phyloP scores from a whole-genome alignment of 192 early-diverging fungal species.

The Entophlyctis helioformis region DNA sequence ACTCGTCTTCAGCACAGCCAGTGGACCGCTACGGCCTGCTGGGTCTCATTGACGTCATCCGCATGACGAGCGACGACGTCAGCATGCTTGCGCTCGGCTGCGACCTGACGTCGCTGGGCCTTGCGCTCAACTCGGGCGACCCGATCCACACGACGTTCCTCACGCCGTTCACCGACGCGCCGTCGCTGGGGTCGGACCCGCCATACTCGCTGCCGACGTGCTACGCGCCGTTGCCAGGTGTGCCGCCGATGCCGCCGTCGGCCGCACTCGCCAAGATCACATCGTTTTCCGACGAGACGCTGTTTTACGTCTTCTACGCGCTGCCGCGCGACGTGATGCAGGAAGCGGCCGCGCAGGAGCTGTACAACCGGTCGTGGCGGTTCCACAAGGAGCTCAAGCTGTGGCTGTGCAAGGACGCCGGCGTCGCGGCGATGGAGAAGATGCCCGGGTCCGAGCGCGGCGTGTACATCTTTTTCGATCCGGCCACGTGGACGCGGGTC shows the following conservation, averaged over 20 bases:
- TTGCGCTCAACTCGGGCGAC: conserved; percentile 33
- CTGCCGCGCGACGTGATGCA: conserved; percentile 87
- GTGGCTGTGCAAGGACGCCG: conserved; percentile 81
- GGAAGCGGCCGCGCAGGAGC: conserved; percentile 88
- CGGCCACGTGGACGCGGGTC: conserved; percentile 74
- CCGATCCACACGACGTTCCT: conserved; percentile 74
- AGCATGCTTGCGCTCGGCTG: conserved; percentile 79
- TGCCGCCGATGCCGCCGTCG: conserved; percentile 21
- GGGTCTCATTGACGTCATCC: conserved; percentile 76
- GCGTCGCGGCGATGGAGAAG: conserved; percentile 5
- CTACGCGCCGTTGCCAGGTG: conserved; percentile 51
- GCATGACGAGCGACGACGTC: conserved; percentile 62
- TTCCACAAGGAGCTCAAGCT: conserved; percentile 90
- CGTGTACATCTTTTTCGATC: conserved; percentile 88
- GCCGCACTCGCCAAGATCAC: conserved; percentile 58
- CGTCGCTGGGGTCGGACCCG: conserved; percentile 60
- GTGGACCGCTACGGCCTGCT: conserved; percentile 68
- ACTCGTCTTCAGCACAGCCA: not conserved
- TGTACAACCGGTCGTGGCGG: conserved; percentile 87
- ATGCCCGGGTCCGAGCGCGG: conserved; percentile 60
- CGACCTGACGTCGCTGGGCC: conserved; percentile 78
- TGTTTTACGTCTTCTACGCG: conserved; percentile 97
- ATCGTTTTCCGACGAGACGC: conserved; percentile 76
- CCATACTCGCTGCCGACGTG: conserved; percentile 76
- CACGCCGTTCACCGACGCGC: conserved; percentile 77